These are phyloP conservation scores for Metschnikowia lachancei DNA, from an alignment of 805 yeast genomes.

Conservation along the genomic window DNA sequence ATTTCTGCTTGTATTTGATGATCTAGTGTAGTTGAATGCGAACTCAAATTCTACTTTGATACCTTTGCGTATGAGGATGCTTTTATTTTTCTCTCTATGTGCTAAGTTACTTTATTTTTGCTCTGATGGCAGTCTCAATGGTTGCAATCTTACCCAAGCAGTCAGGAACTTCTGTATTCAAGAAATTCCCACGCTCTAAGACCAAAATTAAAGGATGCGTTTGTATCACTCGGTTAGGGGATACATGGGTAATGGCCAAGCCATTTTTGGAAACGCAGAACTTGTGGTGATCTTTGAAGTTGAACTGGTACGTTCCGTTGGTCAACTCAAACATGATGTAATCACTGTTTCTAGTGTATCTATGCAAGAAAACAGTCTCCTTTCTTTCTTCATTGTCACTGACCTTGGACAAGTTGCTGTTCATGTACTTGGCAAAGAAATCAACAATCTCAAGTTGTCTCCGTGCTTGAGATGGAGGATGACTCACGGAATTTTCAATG, in stretches of 20 bases:
- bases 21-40: too few species aligned
- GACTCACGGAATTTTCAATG: conserved; percentile 41
- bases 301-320: conserved; percentile 89
- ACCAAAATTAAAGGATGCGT: conserved; percentile 55
- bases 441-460: conserved; percentile 83
- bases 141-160: conserved; percentile 39
- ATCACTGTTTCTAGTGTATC: conserved; percentile 74
- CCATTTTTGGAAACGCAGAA: conserved; percentile 77
- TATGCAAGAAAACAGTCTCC: conserved; percentile 72
- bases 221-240: conserved; percentile 69
- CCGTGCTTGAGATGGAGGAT: conserved; percentile 49
- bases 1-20: too few species aligned
- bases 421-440: conserved; percentile 90
- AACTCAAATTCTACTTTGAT: too few species aligned
- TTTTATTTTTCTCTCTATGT: conserved; percentile 3
- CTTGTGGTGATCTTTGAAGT: conserved; percentile 93
- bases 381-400: conserved; percentile 61
- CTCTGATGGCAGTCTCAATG: conserved; percentile 62
- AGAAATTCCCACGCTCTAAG: conserved; percentile 43
- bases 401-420: conserved; percentile 78
- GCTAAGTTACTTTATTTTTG: conserved; percentile 12
- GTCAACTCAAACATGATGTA: conserved; percentile 91
- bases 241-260: conserved; percentile 72
- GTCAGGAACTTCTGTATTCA: conserved; percentile 39
- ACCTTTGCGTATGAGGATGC: too few species aligned